These are phyloP conservation scores for Plasmodium sp. DNA, from an alignment of 169 alveolate species.

Conservation along the genomic window DNA sequence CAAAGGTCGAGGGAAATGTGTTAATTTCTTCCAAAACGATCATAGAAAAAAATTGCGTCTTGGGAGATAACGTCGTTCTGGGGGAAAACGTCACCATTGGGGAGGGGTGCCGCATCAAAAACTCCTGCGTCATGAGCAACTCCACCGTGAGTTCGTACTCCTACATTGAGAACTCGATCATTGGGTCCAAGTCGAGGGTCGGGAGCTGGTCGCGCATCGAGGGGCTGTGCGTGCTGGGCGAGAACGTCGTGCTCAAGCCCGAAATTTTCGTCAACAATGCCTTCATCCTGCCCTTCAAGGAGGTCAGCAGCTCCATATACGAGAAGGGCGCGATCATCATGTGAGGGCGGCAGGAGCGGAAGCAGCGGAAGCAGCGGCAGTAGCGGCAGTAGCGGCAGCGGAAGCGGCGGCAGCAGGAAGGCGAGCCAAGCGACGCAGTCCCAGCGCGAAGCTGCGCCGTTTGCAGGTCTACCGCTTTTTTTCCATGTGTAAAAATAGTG, in stretches of 20 bases:
- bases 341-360: not conserved
- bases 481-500: not conserved
- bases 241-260: slow-evolving; percentile 92
- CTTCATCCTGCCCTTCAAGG: slow-evolving; percentile 93
- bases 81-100: slow-evolving; percentile 94
- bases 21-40: slow-evolving; percentile 82
- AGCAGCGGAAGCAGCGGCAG: not conserved
- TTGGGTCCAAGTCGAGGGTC: slow-evolving; percentile 94
- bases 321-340: slow-evolving; percentile 77
- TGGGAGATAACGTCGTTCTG: slow-evolving; percentile 94
- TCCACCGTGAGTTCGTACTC: slow-evolving; percentile 85
- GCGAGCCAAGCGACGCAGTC: not conserved
- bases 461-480: not conserved
- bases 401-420: not conserved
- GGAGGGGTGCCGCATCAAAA: slow-evolving; percentile 92
- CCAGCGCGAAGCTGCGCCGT: not conserved
- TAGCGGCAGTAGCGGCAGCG: not conserved
- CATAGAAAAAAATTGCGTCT: slow-evolving; percentile 88
- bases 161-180: slow-evolving; percentile 90
- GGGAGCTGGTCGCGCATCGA: slow-evolving; percentile 97
- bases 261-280: slow-evolving; percentile 92
- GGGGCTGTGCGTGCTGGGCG: slow-evolving; percentile 95
- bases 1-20: slow-evolving; percentile 80
- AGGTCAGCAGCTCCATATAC: slow-evolving; percentile 71
- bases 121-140: slow-evolving; percentile 90